These are phyloP conservation scores for Plasmodium inui DNA, from an alignment of 169 alveolate species.

Conservation along the genomic window DNA sequence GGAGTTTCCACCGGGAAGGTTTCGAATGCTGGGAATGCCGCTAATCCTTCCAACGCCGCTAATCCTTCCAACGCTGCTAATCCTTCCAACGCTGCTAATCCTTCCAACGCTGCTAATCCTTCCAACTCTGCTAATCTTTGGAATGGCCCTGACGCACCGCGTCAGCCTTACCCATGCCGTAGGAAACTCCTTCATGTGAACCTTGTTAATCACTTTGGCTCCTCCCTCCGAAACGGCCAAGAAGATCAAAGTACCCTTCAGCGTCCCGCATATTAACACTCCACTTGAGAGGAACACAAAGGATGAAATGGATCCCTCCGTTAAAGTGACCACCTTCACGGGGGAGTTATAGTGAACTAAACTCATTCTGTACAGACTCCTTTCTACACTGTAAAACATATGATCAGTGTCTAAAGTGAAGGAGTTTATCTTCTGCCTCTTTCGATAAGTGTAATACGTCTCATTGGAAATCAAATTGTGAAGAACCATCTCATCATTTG, in stretches of 20 bases:
- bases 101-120: too few relatives aligned
- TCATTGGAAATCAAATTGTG: conserved; percentile 24
- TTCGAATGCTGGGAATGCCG: too few relatives aligned
- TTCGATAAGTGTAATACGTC: not conserved
- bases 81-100: too few relatives aligned
- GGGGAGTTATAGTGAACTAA: conserved; percentile 15
- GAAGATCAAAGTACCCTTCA: conserved; percentile 29
- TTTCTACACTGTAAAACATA: conserved; percentile 28
- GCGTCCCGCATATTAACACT: conserved; percentile 43
- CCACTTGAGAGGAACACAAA: conserved; percentile 38
- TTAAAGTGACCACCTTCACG: conserved; percentile 12
- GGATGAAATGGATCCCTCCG: conserved; percentile 2
- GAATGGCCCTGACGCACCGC: not conserved
- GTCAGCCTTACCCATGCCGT: not conserved
- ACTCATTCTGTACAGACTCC: conserved; percentile 34
- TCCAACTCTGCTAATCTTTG: too few relatives aligned
- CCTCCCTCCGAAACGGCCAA: conserved; percentile 9
- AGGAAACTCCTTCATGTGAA: not conserved
- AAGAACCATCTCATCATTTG: conserved; percentile 12
- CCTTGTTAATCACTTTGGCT: conserved; percentile 29
- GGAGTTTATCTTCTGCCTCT: conserved; percentile 13
- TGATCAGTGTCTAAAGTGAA: conserved; percentile 8
- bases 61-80: too few relatives aligned
- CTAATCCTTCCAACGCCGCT: too few relatives aligned
- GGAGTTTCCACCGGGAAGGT: not conserved